These are phyloP conservation scores for Nyssa sinensis DNA, from an alignment of 148 eudicot species.

Conservation along the genomic window DNA sequence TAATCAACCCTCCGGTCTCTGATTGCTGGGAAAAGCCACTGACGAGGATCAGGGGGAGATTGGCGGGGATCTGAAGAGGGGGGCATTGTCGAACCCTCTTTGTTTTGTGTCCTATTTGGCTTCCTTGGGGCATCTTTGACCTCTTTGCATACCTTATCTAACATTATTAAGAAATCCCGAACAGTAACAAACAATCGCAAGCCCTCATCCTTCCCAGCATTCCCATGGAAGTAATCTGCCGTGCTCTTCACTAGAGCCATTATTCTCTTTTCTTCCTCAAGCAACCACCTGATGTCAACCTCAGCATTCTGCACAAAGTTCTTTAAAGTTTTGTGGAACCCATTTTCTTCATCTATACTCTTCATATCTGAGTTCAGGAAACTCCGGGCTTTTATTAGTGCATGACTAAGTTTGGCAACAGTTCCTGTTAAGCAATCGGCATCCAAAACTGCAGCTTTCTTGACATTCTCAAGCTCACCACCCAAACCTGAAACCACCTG, in stretches of 20 bases:
- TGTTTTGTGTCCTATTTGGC: slow-evolving; percentile 29
- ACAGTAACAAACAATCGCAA: slow-evolving; percentile 62
- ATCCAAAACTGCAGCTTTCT: slow-evolving; percentile 69
- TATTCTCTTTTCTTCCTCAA: slow-evolving; percentile 78
- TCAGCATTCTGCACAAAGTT: slow-evolving; percentile 60
- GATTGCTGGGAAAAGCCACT: slow-evolving; percentile 41
- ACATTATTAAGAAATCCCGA: slow-evolving; percentile 63
- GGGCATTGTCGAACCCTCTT: slow-evolving; percentile 35
- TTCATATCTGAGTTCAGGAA: slow-evolving; percentile 57
- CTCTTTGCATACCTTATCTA: slow-evolving; percentile 70
- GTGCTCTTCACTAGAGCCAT: slow-evolving; percentile 61
- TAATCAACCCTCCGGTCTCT: slow-evolving; percentile 40
- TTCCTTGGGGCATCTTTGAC: slow-evolving; percentile 51
- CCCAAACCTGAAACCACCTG: slow-evolving; percentile 66
- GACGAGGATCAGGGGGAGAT: slow-evolving; percentile 35
- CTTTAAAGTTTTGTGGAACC: slow-evolving; percentile 49
- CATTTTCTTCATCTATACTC: slow-evolving; percentile 41
- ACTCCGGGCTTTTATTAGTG: slow-evolving; percentile 46
- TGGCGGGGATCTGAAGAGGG: slow-evolving; percentile 32
- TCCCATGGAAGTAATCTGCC: slow-evolving; percentile 80
- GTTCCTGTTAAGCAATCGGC: slow-evolving; percentile 55
- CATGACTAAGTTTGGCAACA: slow-evolving; percentile 49
- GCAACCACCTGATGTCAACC: slow-evolving; percentile 43
- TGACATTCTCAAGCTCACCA: slow-evolving; percentile 63
- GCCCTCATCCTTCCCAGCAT: slow-evolving; percentile 73